Conservation (phyloP, 306 rosid species). For the Acacia melanoxylon region DNA sequence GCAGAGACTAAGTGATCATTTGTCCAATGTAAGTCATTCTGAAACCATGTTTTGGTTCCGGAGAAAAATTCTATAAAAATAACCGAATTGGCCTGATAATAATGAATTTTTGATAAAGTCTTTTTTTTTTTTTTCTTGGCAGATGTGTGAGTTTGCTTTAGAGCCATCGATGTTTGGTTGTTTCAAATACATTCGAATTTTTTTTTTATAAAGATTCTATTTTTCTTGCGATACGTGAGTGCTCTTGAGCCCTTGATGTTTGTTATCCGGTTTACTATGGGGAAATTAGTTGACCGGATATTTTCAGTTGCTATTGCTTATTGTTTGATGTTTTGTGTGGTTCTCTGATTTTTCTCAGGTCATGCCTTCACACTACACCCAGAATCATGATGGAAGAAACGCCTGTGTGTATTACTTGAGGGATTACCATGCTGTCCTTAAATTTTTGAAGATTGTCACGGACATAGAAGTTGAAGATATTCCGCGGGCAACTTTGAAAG, state of each 20-base stretch:
- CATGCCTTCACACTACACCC: slow-evolving; percentile 76
- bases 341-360: slow-evolving; percentile 43
- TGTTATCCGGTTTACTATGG: neutral
- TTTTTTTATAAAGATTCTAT: neutral
- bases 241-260: neutral
- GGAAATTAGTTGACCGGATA: neutral
- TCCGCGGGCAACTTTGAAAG: slow-evolving; percentile 78
- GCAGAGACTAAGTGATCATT: slow-evolving; percentile 35
- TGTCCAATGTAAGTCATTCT: slow-evolving; percentile 49
- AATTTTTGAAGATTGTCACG: slow-evolving; percentile 52
- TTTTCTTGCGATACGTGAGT: neutral
- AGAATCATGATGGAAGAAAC: slow-evolving; percentile 59
- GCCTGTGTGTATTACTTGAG: slow-evolving; percentile 65
- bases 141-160: neutral
- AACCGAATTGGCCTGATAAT: neutral
- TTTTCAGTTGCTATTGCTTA: neutral
- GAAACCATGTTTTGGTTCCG: neutral
- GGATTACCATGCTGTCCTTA: slow-evolving; percentile 57
- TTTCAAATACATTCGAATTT: neutral
- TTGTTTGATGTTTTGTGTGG: neutral
- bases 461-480: slow-evolving; percentile 70
- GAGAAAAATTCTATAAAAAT: too few relatives aligned
- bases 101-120: neutral
- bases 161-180: neutral
- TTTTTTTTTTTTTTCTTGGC: neutral